A percentile compares a stretch with the other conserved stretches of the same genome.
These are phyloP conservation scores for Penicillium sp. DNA, from an alignment of 2,329 filamentous ascomycete genomes.

Conservation along the genomic window DNA sequence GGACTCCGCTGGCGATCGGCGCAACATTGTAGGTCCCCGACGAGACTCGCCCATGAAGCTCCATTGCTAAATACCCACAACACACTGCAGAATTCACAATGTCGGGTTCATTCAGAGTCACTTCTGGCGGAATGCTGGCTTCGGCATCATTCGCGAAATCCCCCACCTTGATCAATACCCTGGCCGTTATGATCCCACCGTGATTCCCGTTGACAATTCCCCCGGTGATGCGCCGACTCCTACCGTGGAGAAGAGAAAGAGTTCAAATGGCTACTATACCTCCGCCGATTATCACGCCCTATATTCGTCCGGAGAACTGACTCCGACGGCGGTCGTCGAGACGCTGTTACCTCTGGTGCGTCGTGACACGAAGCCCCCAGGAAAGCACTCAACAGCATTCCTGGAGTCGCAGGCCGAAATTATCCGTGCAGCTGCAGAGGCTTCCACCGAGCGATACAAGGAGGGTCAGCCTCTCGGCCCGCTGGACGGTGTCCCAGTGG, in stretches of 20 bases:
- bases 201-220: constrained; percentile 43
- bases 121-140: constrained; percentile 69
- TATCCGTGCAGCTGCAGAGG: constrained; percentile 63
- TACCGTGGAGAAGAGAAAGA: constrained; percentile 35
- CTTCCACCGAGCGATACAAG: constrained; percentile 68
- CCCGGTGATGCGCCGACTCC: constrained; percentile 15
- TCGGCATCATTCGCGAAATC: constrained; percentile 54
- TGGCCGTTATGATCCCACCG: constrained; percentile 55
- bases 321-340: constrained; percentile 67
- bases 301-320: constrained; percentile 65
- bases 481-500: constrained; percentile 77
- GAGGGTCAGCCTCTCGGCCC: constrained; percentile 61
- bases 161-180: constrained; percentile 52
- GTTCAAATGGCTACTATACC: constrained; percentile 56
- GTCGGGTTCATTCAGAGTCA: constrained; percentile 58
- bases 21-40: constrained; percentile 55
- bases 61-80: constrained; percentile 2
- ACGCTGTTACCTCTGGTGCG: constrained; percentile 67
- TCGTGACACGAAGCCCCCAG: constrained; percentile 51
- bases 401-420: constrained; percentile 61
- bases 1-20: constrained; percentile 58
- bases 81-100: constrained; percentile 50
- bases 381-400: constrained; percentile 68
- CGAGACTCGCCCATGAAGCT: not conserved
- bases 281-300: constrained; percentile 71